Base-by-base conservation (phyloP, 1,139 yeast species). In the Taphrina wiesneri region DNA sequence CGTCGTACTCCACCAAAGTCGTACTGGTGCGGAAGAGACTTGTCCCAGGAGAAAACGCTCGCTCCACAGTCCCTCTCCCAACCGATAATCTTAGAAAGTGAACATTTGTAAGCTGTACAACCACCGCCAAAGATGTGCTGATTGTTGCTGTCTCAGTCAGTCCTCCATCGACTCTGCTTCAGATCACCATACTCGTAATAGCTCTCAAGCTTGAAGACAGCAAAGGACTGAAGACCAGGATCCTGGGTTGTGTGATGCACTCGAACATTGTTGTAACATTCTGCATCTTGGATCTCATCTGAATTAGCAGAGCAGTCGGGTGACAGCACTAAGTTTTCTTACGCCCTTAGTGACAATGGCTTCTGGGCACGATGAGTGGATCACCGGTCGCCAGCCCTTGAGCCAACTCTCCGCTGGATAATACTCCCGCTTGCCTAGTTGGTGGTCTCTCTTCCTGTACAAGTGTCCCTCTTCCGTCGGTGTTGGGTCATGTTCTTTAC, bases 181-280 rank as follows among this genome's bases (percentile, higher is more conserved):
- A 17, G 36, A 23, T 17, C 9, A 23, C 17, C 45, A 7, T 32
- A 52, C 56, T 52, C 45, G 25, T 32, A 52, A 2, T 52, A 3
- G 30, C 34, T 43, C 28, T 52, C 56, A 52, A 52, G 15, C 7
- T 52, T 32, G 45, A 52, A 52, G 45, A 17, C 17, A 7, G 56
- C 41, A 32, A 52, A 52, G 17, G 41, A 34, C 45, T 52, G 56
- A 13, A 52, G 45, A 7, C 56, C 56, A 32, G n/a, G 11, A 17
- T 32, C 45, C 11, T 19, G 3, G 28, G 41, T 52, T 5, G 17
- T 13, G 56, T 52, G 56, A 15, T 34, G 56, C 9, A 52, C 45
- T 32, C 56, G 30, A n/a, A 34, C 45, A 17, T 52, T 52, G 45
- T 52, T 52, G 56, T 52, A 52, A 28, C 56, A 52, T 26, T 52